Conservation (phyloP, 2,329 filamentous ascomycete species). For the Curvularia verruculosa region DNA sequence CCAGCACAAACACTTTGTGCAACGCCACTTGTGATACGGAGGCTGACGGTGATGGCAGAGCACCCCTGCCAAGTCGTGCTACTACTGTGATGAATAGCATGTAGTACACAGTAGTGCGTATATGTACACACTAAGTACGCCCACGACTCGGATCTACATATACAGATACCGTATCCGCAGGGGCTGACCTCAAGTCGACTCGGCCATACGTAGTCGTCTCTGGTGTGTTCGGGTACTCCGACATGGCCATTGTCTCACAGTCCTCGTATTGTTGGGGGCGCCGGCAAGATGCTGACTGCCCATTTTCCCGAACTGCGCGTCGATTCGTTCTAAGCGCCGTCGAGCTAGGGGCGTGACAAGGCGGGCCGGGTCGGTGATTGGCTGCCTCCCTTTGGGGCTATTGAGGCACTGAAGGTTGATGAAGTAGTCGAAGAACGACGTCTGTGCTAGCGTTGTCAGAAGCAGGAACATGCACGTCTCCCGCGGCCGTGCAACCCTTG, state of each 20-base stretch:
- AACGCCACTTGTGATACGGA: not conserved
- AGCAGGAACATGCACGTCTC: constrained; percentile 24
- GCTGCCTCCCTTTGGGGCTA: constrained; percentile 10
- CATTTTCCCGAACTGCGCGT: not conserved
- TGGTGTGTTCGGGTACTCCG: constrained; percentile 15
- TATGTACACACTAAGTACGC: not conserved
- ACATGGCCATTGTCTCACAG: constrained; percentile 10
- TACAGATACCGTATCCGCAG: not conserved
- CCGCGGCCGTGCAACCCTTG: constrained; percentile 23
- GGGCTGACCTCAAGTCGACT: not conserved
- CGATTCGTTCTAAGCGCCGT: constrained; percentile 23
- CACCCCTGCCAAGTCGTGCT: constrained; percentile 7
- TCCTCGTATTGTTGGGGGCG: constrained; percentile 4
- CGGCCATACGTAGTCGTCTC: not conserved
- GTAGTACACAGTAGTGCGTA: no score
- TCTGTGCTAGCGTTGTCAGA: constrained; percentile 10
- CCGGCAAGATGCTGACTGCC: not conserved
- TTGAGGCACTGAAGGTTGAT: constrained; percentile 3
- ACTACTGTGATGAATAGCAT: not conserved
- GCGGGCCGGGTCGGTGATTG: constrained; percentile 14
- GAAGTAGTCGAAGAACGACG: constrained; percentile 12
- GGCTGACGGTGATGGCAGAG: not conserved
- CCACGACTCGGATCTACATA: not conserved
- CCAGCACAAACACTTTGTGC: not conserved
- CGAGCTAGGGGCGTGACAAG: constrained; percentile 3